These are phyloP conservation scores for Wickerhamiella brachini DNA, from an alignment of 805 yeast genomes.

Conservation along the genomic window DNA sequence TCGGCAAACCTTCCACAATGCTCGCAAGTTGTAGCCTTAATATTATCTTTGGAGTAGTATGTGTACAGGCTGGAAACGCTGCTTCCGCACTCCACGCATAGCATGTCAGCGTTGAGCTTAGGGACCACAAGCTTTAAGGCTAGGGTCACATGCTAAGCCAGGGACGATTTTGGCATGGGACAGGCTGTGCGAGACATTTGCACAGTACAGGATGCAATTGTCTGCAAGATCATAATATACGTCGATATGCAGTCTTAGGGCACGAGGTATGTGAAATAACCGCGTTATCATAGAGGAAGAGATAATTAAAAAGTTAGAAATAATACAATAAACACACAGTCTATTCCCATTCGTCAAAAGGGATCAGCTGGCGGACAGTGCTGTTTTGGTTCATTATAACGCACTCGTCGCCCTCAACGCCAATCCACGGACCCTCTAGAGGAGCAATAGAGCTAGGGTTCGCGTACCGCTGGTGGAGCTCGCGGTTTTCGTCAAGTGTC, in stretches of 20 bases:
- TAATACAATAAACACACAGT: neutral
- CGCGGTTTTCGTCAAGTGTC: constrained; percentile 71
- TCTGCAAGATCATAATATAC: neutral
- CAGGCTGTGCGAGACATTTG: too few relatives aligned
- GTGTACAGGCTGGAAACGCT: constrained; percentile 55
- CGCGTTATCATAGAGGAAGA: neutral
- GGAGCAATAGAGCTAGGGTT: constrained; percentile 60
- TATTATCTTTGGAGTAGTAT: constrained; percentile 61
- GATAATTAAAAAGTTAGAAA: neutral
- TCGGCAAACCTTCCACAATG: constrained; percentile 68
- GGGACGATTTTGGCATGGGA: too few relatives aligned
- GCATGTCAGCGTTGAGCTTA: constrained; percentile 34
- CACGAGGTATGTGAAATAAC: too few relatives aligned
- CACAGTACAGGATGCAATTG: too few relatives aligned
- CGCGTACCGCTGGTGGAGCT: constrained; percentile 53
- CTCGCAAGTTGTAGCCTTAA: constrained; percentile 64
- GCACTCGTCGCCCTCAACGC: constrained; percentile 41
- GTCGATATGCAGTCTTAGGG: too few relatives aligned
- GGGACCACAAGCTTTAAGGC: neutral
- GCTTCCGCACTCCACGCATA: constrained; percentile 77
- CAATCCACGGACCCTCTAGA: constrained; percentile 78
- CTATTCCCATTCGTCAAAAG: constrained; percentile 33
- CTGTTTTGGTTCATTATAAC: constrained; percentile 35
- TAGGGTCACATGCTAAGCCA: too few relatives aligned
- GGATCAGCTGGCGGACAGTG: constrained; percentile 26